Conservation (phyloP, 805 yeast species). For the Tetrapisispora arboricola region DNA sequence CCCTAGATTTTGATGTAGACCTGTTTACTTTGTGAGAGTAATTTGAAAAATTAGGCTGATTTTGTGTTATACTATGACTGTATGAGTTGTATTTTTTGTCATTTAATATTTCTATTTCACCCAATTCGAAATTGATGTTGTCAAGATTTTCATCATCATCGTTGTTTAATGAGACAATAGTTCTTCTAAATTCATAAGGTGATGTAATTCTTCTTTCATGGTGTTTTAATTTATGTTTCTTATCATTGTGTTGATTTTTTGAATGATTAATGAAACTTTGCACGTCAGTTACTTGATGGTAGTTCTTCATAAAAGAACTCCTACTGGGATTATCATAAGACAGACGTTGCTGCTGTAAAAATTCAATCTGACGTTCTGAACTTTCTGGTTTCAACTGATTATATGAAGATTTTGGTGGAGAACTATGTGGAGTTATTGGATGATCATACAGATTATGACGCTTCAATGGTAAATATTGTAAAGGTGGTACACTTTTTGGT, state of each 20-base stretch:
- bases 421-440: background rate
- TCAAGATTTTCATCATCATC: background rate
- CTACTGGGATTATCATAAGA: background rate
- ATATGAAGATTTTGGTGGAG: background rate
- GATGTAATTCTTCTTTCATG: background rate
- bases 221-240: background rate
- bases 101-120: background rate
- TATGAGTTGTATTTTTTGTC: background rate
- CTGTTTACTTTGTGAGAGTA: background rate
- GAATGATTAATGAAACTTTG: too few species aligned
- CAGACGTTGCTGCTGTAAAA: background rate
- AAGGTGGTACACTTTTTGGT: background rate
- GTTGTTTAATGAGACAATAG: background rate
- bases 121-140: background rate
- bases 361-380: background rate
- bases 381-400: too few species aligned
- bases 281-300: too few species aligned
- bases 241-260: background rate
- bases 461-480: background rate
- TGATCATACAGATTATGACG: too few species aligned
- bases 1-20: background rate
- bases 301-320: too few species aligned
- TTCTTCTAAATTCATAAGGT: background rate
- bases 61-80: background rate
- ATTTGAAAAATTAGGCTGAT: background rate